Conservation (phyloP, 352 stramenopile species). For the Phytophthora aleatoria region DNA sequence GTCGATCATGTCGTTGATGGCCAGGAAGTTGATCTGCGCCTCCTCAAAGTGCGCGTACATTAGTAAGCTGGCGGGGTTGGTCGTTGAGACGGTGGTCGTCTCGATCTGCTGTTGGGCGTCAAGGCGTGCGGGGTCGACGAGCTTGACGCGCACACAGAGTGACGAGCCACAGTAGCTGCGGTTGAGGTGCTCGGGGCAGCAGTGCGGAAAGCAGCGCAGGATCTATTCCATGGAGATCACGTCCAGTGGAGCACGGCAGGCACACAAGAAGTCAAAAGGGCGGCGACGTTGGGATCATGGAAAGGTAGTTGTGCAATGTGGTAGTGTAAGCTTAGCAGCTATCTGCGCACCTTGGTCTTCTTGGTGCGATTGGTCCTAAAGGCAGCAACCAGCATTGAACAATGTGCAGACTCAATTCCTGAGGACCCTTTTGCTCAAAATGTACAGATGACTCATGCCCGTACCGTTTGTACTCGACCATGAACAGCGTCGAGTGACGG, state of each 20-base stretch:
- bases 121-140: conserved; percentile 24
- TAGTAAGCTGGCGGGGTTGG: conserved; percentile 28
- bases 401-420: conserved; percentile 9
- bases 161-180: conserved; percentile 73
- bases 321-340: neutral
- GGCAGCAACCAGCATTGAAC: conserved; percentile 1
- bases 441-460: conserved; percentile 2
- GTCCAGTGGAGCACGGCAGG: neutral
- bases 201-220: conserved; percentile 76
- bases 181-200: conserved; percentile 65
- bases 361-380: conserved; percentile 36
- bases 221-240: conserved; percentile 35
- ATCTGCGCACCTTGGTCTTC: conserved; percentile 30
- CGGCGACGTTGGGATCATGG: neutral
- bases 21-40: conserved; percentile 36
- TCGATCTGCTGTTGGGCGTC: conserved; percentile 18
- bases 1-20: conserved; percentile 36
- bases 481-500: conserved; percentile 49
- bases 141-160: conserved; percentile 46
- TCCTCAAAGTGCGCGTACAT: conserved; percentile 67
- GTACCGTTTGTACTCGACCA: conserved; percentile 55
- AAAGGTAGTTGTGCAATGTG: conserved; percentile 1
- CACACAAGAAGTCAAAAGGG: conserved; percentile 2
- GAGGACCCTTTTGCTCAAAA: conserved; percentile 21
- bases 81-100: conserved; percentile 9